A percentile compares a stretch with the other conserved stretches of the same genome.
These are phyloP conservation scores for Camillea tinctor DNA, from an alignment of 2,329 filamentous ascomycete species.

Conservation along the genomic window DNA sequence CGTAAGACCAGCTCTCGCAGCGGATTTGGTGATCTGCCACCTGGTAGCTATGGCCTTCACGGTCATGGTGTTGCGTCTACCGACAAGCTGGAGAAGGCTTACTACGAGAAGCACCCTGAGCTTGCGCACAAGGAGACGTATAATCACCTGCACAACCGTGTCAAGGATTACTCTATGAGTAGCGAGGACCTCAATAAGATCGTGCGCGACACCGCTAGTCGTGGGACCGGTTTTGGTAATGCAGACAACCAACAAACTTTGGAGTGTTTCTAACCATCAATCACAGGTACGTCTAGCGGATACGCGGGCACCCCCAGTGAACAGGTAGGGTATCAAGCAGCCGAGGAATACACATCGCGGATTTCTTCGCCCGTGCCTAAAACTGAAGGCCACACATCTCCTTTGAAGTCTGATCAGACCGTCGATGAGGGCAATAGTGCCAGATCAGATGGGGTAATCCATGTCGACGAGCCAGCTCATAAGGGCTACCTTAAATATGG, in stretches of 20 bases:
- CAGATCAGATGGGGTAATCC: slow-evolving; percentile 62
- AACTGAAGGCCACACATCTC: slow-evolving; percentile 33
- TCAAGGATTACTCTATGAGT: slow-evolving; percentile 78
- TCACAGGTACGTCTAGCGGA: slow-evolving; percentile 60
- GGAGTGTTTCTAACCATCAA: slow-evolving; percentile 34
- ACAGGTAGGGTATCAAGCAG: slow-evolving; percentile 84
- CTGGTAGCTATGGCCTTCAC: slow-evolving; percentile 90
- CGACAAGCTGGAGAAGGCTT: slow-evolving; percentile 85
- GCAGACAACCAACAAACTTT: slow-evolving; percentile 26
- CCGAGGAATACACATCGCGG: slow-evolving; percentile 78
- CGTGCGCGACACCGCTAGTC: slow-evolving; percentile 68
- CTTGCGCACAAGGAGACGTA: slow-evolving; percentile 71
- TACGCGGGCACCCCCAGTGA: slow-evolving; percentile 79
- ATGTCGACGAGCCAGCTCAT: slow-evolving; percentile 67
- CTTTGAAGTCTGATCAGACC: slow-evolving; percentile 29
- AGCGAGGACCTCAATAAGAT: slow-evolving; percentile 89
- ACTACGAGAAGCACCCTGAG: slow-evolving; percentile 91
- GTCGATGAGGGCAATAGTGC: slow-evolving; percentile 16
- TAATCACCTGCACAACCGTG: slow-evolving; percentile 53
- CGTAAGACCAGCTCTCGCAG: slow-evolving; percentile 68
- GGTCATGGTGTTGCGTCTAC: slow-evolving; percentile 75
- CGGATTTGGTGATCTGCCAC: slow-evolving; percentile 67
- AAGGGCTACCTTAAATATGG: slow-evolving; percentile 44
- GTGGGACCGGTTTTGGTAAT: slow-evolving; percentile 52
- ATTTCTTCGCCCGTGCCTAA: slow-evolving; percentile 64